Base-by-base conservation (phyloP, 345 rosid species). In the Euphorbia pulcherrima region DNA sequence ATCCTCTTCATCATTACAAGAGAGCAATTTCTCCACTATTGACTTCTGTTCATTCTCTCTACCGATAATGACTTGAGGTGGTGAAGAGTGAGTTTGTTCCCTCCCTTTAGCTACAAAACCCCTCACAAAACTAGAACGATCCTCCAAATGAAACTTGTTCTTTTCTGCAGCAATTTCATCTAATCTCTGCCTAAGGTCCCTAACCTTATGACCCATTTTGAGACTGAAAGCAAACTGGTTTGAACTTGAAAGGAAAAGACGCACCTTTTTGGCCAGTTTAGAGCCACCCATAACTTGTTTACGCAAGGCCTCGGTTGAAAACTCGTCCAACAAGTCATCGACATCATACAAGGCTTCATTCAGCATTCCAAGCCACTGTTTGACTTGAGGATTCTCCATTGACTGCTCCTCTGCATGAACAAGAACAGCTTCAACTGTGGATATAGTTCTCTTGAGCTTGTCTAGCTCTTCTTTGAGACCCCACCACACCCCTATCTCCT, bases 301-400 rank as follows among this genome's bases (percentile, higher is more conserved):
- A 17, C 20, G 53, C 20, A 48, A 48, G 21, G 53, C 53, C 1
- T 48, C 53, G 8, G 53, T 48, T 0, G 53, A 48, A 18, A 48
- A 48, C 5, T 14, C 20, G n/a, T 48, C 53, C 21, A 48, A 1
- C 20, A 48, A 48, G 20, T 48, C 53, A 48, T 48, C 53, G n/a
- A 21, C 53, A 17, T 48, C 21, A 48, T 48, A 48, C 53, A 48
- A 16, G 53, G 20, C 53, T 12, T 48, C 53, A 17, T 8, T 48
- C 21, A 48, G 53, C 53, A 48, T 48, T 48, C 53, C 53, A 48
- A 48, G 53, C 53, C 53, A 48, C 16, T 17, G n/a, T 48, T 48
- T 48, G 20, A 48, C 20, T 41, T 41, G 47, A 48, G 20, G 53
- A 48, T 18, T 17, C 21, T 17, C 53, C 53, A 17, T 16, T 3